Percentiles rank a stretch among this genome's conserved stretches.
Evolutionary conservation across 148 eudicot genomes (phyloP).

Genomic region (Suaeda aralocaspica): DNA sequence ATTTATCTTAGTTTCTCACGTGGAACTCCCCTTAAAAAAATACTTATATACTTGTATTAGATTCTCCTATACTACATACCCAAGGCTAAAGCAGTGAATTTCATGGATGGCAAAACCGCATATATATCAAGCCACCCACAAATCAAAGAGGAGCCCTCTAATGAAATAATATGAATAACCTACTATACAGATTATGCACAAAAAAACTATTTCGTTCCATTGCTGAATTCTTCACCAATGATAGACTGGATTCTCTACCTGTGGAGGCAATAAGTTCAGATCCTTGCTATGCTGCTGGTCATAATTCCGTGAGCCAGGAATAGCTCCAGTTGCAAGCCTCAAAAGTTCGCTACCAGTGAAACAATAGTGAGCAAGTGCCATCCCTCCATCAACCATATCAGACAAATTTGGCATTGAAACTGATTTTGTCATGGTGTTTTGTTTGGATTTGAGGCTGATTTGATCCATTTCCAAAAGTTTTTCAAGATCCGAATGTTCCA

Average conservation of each 20-base stretch:
- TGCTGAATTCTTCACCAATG: constrained; percentile 55
- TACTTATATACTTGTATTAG: not conserved
- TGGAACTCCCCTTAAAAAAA: too few species aligned
- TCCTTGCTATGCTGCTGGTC: constrained; percentile 71
- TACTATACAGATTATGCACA: constrained; percentile 27
- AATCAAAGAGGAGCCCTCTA: constrained; percentile 7
- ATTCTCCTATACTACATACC: constrained; percentile 10
- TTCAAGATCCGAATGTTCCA: constrained; percentile 81
- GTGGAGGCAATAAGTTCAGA: constrained; percentile 82
- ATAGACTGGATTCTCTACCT: constrained; percentile 76
- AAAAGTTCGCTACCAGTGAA: constrained; percentile 76
- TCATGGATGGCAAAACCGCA: constrained; percentile 19
- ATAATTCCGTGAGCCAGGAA: constrained; percentile 68
- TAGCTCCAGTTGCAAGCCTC: constrained; percentile 83
- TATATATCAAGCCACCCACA: constrained; percentile 23
- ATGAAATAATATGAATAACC: not conserved
- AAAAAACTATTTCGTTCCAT: not conserved
- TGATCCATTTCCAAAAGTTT: constrained; percentile 38
- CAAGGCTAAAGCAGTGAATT: constrained; percentile 2
- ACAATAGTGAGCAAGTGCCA: constrained; percentile 87
- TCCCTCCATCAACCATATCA: constrained; percentile 75
- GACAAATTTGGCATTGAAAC: constrained; percentile 62
- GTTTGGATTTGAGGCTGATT: constrained; percentile 16
- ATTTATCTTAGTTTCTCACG: too few species aligned
- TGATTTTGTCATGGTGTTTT: constrained; percentile 43